Evolutionary conservation across 371 early-diverging fungal species (phyloP).

Genomic region (Apophysomyces trapeziformis): DNA sequence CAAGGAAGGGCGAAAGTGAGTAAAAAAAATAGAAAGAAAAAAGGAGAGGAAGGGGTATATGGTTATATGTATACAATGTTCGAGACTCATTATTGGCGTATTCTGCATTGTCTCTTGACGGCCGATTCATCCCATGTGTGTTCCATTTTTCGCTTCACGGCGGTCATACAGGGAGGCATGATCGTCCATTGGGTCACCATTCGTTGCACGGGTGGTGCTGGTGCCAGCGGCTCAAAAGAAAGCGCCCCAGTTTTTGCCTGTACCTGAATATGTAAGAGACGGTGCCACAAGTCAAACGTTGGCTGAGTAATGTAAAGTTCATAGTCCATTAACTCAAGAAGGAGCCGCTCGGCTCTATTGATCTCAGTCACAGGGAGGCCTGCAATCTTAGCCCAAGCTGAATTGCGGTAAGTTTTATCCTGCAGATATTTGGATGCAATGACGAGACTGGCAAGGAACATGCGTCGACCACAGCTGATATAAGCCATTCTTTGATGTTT

Average conservation of each 20-base stretch:
- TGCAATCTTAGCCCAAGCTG: conserved; percentile 80
- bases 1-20: too few species aligned
- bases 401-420: conserved; percentile 77
- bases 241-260: conserved; percentile 28
- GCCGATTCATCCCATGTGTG: neutral
- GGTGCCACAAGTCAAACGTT: conserved; percentile 71
- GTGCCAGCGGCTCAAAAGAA: neutral
- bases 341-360: conserved; percentile 72
- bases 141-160: neutral
- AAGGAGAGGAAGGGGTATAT: too few species aligned
- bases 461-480: conserved; percentile 71
- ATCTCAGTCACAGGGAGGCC: conserved; percentile 72
- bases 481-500: conserved; percentile 33
- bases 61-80: neutral
- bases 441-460: conserved; percentile 73
- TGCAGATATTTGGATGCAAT: conserved; percentile 76
- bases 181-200: neutral
- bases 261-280: conserved; percentile 57
- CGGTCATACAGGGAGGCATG: conserved; percentile 1
- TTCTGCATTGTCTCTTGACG: neutral
- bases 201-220: neutral
- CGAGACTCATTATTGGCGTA: neutral
- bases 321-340: conserved; percentile 71
- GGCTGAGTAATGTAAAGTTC: conserved; percentile 65
- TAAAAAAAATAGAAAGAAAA: too few species aligned